Base-by-base conservation (phyloP, 805 yeast species). In the Yarrowia sp. region DNA sequence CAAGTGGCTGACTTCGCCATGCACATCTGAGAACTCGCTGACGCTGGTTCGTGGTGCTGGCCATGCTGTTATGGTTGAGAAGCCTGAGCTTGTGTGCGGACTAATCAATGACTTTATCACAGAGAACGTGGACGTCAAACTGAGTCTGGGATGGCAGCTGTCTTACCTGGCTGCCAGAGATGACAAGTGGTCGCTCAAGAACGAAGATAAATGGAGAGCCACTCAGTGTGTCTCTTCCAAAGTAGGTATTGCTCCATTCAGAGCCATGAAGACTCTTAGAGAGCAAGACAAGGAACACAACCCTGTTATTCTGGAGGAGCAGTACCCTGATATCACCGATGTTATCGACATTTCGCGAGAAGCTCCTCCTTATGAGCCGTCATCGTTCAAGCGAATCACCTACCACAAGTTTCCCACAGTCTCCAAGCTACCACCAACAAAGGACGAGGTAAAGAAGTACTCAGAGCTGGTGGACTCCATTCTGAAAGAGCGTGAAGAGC, bases 381-480 rank as follows among this genome's bases (percentile, higher is more conserved):
- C 75, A 24, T 77, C 85, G 20, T 86, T 89, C 72, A 52, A 76
- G 19, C 75, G 83, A 15, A 83, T 90, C 71, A 79, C 79, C 67
- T 89, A 89, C 78, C 81, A 85, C 76, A 89, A 90, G 77, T 86
- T 87, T 76, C 89, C 92, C 39, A 89, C 94, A 0, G 92, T 89
- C 44, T 87, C 92, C 5, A 89, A 89, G 74, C 86, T 89, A 36
- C 90, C 88, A 0, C 94, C 94, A 0, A 89, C 87, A 70, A 81
- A 80, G 56, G 76, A 80, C 9, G 86, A 90, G 19, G 86, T 89
- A 40, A 76, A 85, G 42, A 78, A 82, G 61, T 90, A 88, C 70
- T 80, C 86, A 44, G 81, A 78, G 46, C 78, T 87, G 53, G 81
- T 87, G 5, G 86, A 85, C 70, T 79, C 80, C 55, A 81, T 85